Evolutionary conservation across 148 eudicot genomes (phyloP).

Genomic region (Camellia japonica): DNA sequence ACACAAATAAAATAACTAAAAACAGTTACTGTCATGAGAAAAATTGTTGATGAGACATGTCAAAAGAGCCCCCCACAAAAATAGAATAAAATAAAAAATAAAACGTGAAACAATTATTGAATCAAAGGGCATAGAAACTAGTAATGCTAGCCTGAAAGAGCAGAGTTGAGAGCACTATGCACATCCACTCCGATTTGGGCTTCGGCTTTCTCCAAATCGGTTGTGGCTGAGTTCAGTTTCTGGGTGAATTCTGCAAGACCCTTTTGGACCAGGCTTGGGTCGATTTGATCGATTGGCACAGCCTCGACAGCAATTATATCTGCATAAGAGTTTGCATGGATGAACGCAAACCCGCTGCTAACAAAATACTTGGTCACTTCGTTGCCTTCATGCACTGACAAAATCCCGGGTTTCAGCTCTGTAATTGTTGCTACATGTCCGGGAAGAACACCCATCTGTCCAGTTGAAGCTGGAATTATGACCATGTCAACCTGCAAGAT

Average conservation of each 20-base stretch:
- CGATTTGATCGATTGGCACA: slow-evolving; percentile 74
- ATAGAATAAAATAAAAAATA: too few species aligned
- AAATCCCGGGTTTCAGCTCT: slow-evolving; percentile 71
- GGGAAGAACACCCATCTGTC: slow-evolving; percentile 83
- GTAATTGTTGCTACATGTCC: slow-evolving; percentile 74
- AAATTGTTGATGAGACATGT: too few species aligned
- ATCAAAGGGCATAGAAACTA: neutral
- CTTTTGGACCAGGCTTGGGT: slow-evolving; percentile 68
- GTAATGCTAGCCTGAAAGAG: slow-evolving; percentile 47
- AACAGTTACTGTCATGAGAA: neutral
- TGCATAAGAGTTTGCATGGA: slow-evolving; percentile 71
- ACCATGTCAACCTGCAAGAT: slow-evolving; percentile 75
- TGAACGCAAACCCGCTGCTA: slow-evolving; percentile 77
- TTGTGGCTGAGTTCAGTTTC: slow-evolving; percentile 73
- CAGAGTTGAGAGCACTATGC: slow-evolving; percentile 73
- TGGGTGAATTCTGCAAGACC: slow-evolving; percentile 77
- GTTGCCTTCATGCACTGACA: slow-evolving; percentile 70
- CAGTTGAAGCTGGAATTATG: slow-evolving; percentile 70
- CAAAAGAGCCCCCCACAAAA: too few species aligned
- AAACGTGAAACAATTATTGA: neutral
- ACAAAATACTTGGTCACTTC: slow-evolving; percentile 64
- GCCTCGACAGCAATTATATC: slow-evolving; percentile 86
- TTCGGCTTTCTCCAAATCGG: slow-evolving; percentile 90
- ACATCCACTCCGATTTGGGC: slow-evolving; percentile 88
- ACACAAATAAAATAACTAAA: slow-evolving; percentile 6